Evolutionary conservation across 1,284 basidiomycete genomes (phyloP).

Genomic region (Tylopilus sp.): DNA sequence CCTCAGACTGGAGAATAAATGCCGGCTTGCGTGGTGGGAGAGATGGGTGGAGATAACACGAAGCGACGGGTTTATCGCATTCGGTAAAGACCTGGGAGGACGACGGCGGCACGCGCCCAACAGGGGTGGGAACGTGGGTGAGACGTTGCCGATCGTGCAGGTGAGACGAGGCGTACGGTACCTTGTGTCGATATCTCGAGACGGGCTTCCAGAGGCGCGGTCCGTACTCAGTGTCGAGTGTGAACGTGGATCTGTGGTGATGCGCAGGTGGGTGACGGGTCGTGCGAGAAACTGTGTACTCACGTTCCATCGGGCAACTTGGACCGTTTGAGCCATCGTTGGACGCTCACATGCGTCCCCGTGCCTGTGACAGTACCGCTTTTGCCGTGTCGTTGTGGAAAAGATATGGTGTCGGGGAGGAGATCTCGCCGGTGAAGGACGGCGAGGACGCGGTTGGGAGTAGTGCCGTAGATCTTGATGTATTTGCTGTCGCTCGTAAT

Average conservation of each 20-base stretch:
- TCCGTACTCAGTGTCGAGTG: constrained; percentile 24
- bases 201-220: constrained; percentile 26
- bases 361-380: neutral
- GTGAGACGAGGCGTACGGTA: neutral
- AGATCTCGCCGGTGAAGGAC: constrained; percentile 28
- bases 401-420: constrained; percentile 27
- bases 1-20: constrained; percentile 20
- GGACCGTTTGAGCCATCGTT: constrained; percentile 28
- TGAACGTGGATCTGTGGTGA: constrained; percentile 15
- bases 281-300: constrained; percentile 5
- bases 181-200: constrained; percentile 25
- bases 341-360: constrained; percentile 14
- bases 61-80: constrained; percentile 24
- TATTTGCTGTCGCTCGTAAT: constrained; percentile 19
- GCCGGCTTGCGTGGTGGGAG: constrained; percentile 16
- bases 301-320: constrained; percentile 25
- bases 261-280: neutral
- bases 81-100: constrained; percentile 22
- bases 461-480: constrained; percentile 14
- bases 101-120: neutral
- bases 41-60: constrained; percentile 18
- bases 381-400: constrained; percentile 13
- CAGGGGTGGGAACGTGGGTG: neutral
- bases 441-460: constrained; percentile 17
- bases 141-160: neutral